Evolutionary conservation across 1,284 basidiomycete species (phyloP).

Genomic region (Lignosus rhinocerotis): DNA sequence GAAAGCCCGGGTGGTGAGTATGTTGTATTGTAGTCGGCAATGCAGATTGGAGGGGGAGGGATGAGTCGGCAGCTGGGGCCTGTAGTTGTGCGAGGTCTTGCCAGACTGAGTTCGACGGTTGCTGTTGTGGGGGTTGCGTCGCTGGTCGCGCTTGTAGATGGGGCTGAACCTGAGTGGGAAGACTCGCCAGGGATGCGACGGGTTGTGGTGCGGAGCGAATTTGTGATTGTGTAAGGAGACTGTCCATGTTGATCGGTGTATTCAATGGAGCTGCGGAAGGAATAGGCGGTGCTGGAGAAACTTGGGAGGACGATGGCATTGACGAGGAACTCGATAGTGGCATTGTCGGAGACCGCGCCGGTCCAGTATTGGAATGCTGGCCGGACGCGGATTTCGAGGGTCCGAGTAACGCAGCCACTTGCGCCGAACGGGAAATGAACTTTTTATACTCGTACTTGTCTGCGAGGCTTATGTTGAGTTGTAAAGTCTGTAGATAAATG

Average conservation of each 20-base stretch:
- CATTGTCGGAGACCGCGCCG: slow-evolving; percentile 23
- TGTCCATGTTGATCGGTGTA: background rate
- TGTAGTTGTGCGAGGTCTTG: slow-evolving; percentile 54
- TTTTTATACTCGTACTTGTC: slow-evolving; percentile 76
- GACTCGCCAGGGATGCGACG: slow-evolving; percentile 22
- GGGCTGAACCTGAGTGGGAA: slow-evolving; percentile 22
- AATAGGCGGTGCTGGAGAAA: slow-evolving; percentile 4
- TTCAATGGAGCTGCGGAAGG: slow-evolving; percentile 8
- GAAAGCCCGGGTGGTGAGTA: slow-evolving; percentile 17
- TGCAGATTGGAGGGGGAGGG: slow-evolving; percentile 55
- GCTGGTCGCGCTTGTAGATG: slow-evolving; percentile 33
- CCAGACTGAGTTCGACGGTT: slow-evolving; percentile 43
- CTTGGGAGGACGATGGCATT: slow-evolving; percentile 10
- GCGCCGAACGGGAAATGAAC: slow-evolving; percentile 45
- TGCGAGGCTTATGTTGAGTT: slow-evolving; percentile 29
- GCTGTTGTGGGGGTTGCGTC: slow-evolving; percentile 16
- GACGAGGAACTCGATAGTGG: slow-evolving; percentile 5
- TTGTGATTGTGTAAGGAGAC: slow-evolving; percentile 15
- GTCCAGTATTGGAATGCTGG: slow-evolving; percentile 14
- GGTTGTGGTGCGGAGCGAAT: slow-evolving; percentile 26
- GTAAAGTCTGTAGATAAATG: background rate
- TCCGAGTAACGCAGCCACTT: slow-evolving; percentile 37
- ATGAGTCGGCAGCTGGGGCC: slow-evolving; percentile 43
- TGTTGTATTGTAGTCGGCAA: slow-evolving; percentile 30
- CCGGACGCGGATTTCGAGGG: slow-evolving; percentile 42